Base-by-base conservation (phyloP, 179 eudicot species). In the Carnegiea gigantea region DNA sequence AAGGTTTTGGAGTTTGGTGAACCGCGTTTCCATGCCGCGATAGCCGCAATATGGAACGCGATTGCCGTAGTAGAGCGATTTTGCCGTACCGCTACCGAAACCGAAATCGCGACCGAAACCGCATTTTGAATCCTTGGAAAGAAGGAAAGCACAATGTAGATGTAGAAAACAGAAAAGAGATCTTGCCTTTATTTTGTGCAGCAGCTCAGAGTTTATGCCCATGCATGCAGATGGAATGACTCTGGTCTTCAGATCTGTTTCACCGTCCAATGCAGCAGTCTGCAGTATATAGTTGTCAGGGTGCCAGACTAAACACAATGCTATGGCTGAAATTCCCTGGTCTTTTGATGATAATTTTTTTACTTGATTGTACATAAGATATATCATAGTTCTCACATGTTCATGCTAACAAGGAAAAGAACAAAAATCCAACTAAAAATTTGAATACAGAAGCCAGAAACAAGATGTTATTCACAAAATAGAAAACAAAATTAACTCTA, bases 231-330 rank as follows among this genome's bases (percentile, higher is more conserved):
- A 75, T 67, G 99, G 97, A 86, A 93, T 87, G 75, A 90, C 85
- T 86, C 99, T 88, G 83, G 97, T 94, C 90, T 94, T 96, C 82
- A 96, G 88, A 89, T 96, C 99, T 67, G 97, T 96, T 87, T 96
- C 99, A 75, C 99, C 99, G 88, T 96, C 99, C 85, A 96, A 78
- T 70, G 99, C 99, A 85, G 99, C 53, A 64, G 99, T 96, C 99
- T 96, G 90, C 87, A 89, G 26, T 43, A 57, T 57, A 57, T 57
- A 11, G 62, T 57, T 57, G 21, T 18, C 62, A 57, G n/a, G 14
- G 80, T 57, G 21, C 4, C 23, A 57, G n/a, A 57, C 77, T 21
- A 20, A 70, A 64, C 64, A n/a, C 46, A 62, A 59, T 49, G 18
- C 71, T 70, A 68, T 24, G 33, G 77, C n/a, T 53, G 28, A 60